Evolutionary conservation across 306 rosid genomes (phyloP), one percentile per base, ranked within the genome.

Genomic region (Trifolium pratense): DNA sequence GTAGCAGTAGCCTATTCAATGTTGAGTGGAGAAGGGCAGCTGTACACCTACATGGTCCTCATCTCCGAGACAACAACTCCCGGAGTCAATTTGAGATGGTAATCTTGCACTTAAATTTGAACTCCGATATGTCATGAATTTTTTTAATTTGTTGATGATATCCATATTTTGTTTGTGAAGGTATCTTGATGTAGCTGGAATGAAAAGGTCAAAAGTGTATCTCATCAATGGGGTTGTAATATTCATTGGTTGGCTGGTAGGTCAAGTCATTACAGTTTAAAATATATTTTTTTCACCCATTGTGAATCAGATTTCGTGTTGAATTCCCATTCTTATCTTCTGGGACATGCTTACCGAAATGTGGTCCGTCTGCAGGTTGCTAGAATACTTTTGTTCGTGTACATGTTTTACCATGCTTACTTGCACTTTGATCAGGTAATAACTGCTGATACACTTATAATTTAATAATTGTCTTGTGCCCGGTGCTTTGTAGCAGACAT

Each of bases 71-170:
- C 92, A 71, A 91, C 99, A 40, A 94, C 99, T 58, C 97, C 99
- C 5, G 99, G 96, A 61, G 85, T 91, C 82, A 94, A 94, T 78
- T 90, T 94, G 90, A 90, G 99, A 94, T 94, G 97, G 99, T 94
- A 88, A 70, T 83, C 63, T 67, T 68, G 15, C 62, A 18, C 51
- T 49, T 37, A 32, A 34, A 66, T 25, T 16, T 73, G 66, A 36
- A 36, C 21, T 48, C 31, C 43, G 17, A 11, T 48, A 31, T 56
- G 36, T 58, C 34, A n/a, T 75, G 17, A 32, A 32, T 7, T 16
- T 17, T 20, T 72, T 32, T 57, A 13, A 13, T 55, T 46, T 63
- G 45, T 51, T 81, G 69, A 82, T 76, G 69, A 42, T 42, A 4
- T 39, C 26, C 57, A 21, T 57, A 48, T 63, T 82, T 66, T 75